Evolutionary conservation across 1,139 yeast genomes (phyloP).

Genomic region (Geotrichum bryndzae): DNA sequence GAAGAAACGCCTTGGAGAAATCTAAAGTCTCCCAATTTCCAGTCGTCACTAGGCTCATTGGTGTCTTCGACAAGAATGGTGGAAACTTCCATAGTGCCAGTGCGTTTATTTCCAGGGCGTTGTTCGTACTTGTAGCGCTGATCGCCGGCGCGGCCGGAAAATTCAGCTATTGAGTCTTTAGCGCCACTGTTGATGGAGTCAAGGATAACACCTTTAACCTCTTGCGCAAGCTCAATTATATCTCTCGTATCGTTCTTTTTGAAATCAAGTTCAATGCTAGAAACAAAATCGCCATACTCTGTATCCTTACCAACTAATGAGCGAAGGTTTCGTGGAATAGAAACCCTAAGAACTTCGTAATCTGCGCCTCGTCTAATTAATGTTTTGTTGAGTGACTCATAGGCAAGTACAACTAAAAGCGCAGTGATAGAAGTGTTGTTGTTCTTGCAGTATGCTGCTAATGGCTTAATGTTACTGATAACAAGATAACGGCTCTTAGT

Average conservation of each 20-base stretch:
- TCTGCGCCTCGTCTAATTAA: not conserved
- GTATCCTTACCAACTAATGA: not conserved
- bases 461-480: not conserved
- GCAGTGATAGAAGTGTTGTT: conserved; percentile 6
- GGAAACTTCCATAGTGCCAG: conserved; percentile 7
- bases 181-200: not conserved
- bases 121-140: not conserved
- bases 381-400: not conserved
- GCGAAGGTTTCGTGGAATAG: conserved; percentile 9
- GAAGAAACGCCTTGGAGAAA: conserved; percentile 5
- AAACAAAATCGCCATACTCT: not conserved
- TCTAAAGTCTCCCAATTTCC: not conserved
- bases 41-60: not conserved
- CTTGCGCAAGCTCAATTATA: not conserved
- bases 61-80: not conserved
- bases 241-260: not conserved
- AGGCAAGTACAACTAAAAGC: not conserved
- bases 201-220: not conserved
- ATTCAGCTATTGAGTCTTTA: not conserved
- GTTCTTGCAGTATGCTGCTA: not conserved
- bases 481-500: not conserved
- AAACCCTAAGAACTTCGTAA: not conserved
- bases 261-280: not conserved
- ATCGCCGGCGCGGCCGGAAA: not conserved
- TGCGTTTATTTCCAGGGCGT: not conserved